These are phyloP conservation scores for Moniliophthora roreri DNA, from an alignment of 1,284 basidiomycete genomes.

Conservation along the genomic window DNA sequence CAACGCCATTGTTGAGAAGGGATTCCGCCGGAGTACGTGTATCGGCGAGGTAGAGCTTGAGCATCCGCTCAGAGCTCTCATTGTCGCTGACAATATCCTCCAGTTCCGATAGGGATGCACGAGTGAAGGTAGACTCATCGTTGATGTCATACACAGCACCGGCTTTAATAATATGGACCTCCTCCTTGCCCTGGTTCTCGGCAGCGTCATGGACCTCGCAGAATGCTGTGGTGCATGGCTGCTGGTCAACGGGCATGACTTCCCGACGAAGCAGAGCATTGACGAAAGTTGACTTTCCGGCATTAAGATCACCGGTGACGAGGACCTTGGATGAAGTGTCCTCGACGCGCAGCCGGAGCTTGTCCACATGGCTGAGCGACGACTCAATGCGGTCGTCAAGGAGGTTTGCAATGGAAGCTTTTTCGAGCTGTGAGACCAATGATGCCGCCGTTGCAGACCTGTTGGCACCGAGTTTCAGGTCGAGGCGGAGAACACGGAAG, in stretches of 20 bases:
- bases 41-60: constrained; percentile 86
- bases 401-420: constrained; percentile 89
- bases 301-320: constrained; percentile 98
- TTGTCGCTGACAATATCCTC: constrained; percentile 83
- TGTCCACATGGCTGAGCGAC: constrained; percentile 80
- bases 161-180: constrained; percentile 79
- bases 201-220: constrained; percentile 95
- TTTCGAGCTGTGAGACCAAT: constrained; percentile 90
- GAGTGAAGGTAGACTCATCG: constrained; percentile 79
- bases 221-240: constrained; percentile 96
- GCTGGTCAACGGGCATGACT: constrained; percentile 97
- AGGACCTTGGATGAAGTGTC: constrained; percentile 96
- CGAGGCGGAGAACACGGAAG: constrained; percentile 87
- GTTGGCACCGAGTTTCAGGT: constrained; percentile 86
- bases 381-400: constrained; percentile 85
- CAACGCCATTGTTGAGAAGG: constrained; percentile 92
- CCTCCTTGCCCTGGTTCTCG: constrained; percentile 79
- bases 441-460: constrained; percentile 71
- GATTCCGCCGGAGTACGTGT: constrained; percentile 75
- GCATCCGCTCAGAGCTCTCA: constrained; percentile 67
- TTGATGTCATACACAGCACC: constrained; percentile 69
- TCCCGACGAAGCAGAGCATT: constrained; percentile 89
- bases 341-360: constrained; percentile 83
- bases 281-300: constrained; percentile 98
- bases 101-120: constrained; percentile 68